Conservation (phyloP, 2,329 filamentous ascomycete genomes). For the Colletotrichum higginsianum region DNA sequence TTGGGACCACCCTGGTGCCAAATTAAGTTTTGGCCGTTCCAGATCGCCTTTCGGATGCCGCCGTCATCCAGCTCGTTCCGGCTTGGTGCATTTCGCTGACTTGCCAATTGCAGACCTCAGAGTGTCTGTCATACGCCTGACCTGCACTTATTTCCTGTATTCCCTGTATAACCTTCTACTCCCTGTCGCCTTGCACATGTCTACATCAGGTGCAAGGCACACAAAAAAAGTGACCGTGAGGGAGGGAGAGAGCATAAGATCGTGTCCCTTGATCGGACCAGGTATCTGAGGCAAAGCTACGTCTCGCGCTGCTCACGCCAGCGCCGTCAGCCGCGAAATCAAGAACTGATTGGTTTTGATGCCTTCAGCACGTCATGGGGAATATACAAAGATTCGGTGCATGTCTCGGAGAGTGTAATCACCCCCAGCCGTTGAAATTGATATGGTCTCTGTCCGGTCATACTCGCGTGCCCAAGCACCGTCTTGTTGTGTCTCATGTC, state of each 20-base stretch:
- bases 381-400: background rate
- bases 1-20: slow-evolving; percentile 37
- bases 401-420: slow-evolving; percentile 13
- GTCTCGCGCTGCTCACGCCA: background rate
- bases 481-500: slow-evolving; percentile 16
- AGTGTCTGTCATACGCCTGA: slow-evolving; percentile 30
- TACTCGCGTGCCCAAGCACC: background rate
- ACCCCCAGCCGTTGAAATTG: background rate
- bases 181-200: slow-evolving; percentile 34
- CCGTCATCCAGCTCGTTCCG: slow-evolving; percentile 36
- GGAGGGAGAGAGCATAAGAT: background rate
- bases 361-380: background rate
- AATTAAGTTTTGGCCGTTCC: slow-evolving; percentile 34
- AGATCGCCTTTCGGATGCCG: slow-evolving; percentile 41
- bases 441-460: background rate
- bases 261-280: background rate
- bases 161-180: slow-evolving; percentile 20
- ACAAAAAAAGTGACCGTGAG: background rate
- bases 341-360: too few species aligned
- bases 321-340: background rate
- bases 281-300: slow-evolving; percentile 5
- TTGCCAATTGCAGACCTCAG: slow-evolving; percentile 38
- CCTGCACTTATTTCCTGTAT: slow-evolving; percentile 27
- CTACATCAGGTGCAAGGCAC: slow-evolving; percentile 2
- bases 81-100: slow-evolving; percentile 38